phyloP scores from a whole-genome alignment of 2,329 filamentous ascomycete genomes.

The Fusarium piperis region DNA sequence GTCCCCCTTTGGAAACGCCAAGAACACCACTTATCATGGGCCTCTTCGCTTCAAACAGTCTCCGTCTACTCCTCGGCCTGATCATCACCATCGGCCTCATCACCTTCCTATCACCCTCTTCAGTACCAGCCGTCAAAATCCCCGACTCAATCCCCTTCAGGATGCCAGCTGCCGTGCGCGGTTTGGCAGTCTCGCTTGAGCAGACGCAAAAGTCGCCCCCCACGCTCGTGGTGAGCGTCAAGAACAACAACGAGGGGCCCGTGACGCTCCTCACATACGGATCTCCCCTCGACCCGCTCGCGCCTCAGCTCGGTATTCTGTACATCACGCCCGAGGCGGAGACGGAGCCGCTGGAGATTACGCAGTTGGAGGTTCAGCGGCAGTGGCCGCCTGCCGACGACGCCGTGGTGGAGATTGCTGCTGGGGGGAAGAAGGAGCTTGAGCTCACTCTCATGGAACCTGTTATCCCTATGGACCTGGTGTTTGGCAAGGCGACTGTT shows the following conservation, averaged over 20 bases:
- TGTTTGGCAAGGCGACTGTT: slow-evolving; percentile 47
- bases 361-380: slow-evolving; percentile 50
- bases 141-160: slow-evolving; percentile 21
- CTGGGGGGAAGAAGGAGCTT: slow-evolving; percentile 48
- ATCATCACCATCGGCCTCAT: slow-evolving; percentile 35
- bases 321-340: slow-evolving; percentile 50
- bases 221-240: slow-evolving; percentile 50
- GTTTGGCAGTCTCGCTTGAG: slow-evolving; percentile 47
- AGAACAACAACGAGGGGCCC: slow-evolving; percentile 50
- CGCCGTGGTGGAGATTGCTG: slow-evolving; percentile 50
- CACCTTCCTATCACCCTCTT: slow-evolving; percentile 24
- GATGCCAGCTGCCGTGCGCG: slow-evolving; percentile 31
- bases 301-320: slow-evolving; percentile 54
- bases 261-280: slow-evolving; percentile 56
- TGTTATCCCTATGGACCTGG: slow-evolving; percentile 47
- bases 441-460: slow-evolving; percentile 51
- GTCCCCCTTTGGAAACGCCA: neutral
- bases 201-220: slow-evolving; percentile 49
- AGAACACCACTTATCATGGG: slow-evolving; percentile 22
- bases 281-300: slow-evolving; percentile 57
- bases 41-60: slow-evolving; percentile 25
- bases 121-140: slow-evolving; percentile 1
- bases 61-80: slow-evolving; percentile 34
- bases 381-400: slow-evolving; percentile 54
- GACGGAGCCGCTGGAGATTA: slow-evolving; percentile 48